phyloP scores from a whole-genome alignment of 345 rosid genomes.

The Zanthoxylum bungeanum region DNA sequence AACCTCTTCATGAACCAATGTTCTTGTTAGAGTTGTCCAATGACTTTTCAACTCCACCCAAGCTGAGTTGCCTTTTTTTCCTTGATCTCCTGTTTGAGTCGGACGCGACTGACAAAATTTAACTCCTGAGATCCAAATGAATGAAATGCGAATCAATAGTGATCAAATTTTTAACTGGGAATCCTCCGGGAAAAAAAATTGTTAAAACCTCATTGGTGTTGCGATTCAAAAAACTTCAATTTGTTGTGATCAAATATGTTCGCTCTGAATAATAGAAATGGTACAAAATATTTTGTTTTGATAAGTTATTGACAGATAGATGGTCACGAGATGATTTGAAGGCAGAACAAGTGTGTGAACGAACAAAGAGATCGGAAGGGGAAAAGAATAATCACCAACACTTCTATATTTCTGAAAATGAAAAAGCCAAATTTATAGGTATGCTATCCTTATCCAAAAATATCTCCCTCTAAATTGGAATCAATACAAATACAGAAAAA shows the following conservation, averaged over 20 bases:
- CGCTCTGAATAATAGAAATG: neutral
- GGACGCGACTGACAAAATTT: neutral
- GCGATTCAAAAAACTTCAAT: neutral
- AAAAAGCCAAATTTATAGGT: neutral
- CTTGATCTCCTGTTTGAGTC: neutral
- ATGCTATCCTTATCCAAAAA: conserved; percentile 9
- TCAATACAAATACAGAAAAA: conserved; percentile 8
- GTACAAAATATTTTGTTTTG: neutral
- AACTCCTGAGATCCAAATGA: neutral
- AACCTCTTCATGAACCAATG: too few relatives aligned
- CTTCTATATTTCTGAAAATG: neutral
- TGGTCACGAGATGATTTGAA: neutral
- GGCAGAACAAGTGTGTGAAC: neutral
- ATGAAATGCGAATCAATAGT: neutral
- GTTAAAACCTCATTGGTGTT: neutral
- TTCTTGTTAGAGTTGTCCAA: too few relatives aligned
- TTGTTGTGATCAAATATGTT: neutral
- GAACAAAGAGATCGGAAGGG: neutral
- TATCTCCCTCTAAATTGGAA: conserved; percentile 2
- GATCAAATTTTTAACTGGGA: neutral
- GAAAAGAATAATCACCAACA: conserved; percentile 7
- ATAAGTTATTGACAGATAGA: neutral
- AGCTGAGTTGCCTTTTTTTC: too few relatives aligned
- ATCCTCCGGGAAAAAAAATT: neutral
- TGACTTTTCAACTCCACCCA: too few relatives aligned